Evolutionary conservation across 75 land plant species (phyloP).

Genomic region (Pinus albicaulis): DNA sequence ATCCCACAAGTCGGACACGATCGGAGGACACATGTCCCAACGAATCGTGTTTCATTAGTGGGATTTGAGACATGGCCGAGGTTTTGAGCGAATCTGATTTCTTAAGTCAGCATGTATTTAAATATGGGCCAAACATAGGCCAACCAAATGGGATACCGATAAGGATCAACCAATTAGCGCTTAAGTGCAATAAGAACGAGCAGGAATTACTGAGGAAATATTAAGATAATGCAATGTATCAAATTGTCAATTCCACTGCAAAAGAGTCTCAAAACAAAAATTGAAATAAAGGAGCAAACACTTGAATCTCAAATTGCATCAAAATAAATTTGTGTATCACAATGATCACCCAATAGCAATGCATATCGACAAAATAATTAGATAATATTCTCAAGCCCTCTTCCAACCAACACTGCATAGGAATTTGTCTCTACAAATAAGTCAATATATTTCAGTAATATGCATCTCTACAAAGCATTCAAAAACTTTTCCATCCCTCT

Average conservation of each 20-base stretch:
- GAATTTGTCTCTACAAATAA: not conserved
- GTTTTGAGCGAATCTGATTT: too few relatives aligned
- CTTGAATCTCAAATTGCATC: too few relatives aligned
- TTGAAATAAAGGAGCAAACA: not conserved
- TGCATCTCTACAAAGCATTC: not conserved
- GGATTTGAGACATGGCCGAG: too few relatives aligned
- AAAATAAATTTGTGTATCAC: not conserved
- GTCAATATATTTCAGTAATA: not conserved
- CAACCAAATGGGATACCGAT: not conserved
- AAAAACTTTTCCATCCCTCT: not conserved
- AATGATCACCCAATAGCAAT: not conserved
- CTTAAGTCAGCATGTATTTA: not conserved
- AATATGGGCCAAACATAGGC: not conserved
- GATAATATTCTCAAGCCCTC: not conserved
- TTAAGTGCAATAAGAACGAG: not conserved
- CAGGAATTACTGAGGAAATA: not conserved
- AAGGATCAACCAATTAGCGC: not conserved
- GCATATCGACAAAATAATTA: not conserved
- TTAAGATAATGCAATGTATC: not conserved
- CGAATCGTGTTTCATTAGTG: too few relatives aligned
- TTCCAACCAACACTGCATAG: not conserved
- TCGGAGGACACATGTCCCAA: too few relatives aligned
- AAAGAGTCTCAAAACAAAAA: not conserved
- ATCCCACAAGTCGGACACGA: too few relatives aligned
- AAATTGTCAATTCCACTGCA: not conserved